These are phyloP conservation scores for cucumber (Cucumis sativus) DNA, from an alignment of 306 rosid species.

Conservation along the genomic window Cucumber_9930_V3 NC_026661.2:4425501-4426000, in stretches of 20 bases:
- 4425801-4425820: conserved; percentile 53
- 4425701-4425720: conserved; percentile 58
- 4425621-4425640: conserved; percentile 1
- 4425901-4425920: conserved; percentile 43
- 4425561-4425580: background rate
- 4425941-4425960: background rate
- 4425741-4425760: conserved; percentile 65
- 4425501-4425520: background rate
- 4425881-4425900: conserved; percentile 37
- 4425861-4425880: conserved; percentile 70
- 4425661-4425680: conserved; percentile 88
- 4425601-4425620: background rate
- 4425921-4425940: conserved; percentile 13
- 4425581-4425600: background rate
- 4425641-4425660: conserved; percentile 67
- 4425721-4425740: conserved; percentile 84
- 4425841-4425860: conserved; percentile 41
- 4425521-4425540: background rate
- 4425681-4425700: conserved; percentile 82
- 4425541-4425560: background rate
- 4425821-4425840: conserved; percentile 87
- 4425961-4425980: conserved; percentile 31
- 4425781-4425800: conserved; percentile 57
- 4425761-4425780: conserved; percentile 48
- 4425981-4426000: conserved; percentile 35